These are phyloP conservation scores for Kwoniella sp. DNA, from an alignment of 768 basidiomycete genomes.

Conservation along the genomic window DNA sequence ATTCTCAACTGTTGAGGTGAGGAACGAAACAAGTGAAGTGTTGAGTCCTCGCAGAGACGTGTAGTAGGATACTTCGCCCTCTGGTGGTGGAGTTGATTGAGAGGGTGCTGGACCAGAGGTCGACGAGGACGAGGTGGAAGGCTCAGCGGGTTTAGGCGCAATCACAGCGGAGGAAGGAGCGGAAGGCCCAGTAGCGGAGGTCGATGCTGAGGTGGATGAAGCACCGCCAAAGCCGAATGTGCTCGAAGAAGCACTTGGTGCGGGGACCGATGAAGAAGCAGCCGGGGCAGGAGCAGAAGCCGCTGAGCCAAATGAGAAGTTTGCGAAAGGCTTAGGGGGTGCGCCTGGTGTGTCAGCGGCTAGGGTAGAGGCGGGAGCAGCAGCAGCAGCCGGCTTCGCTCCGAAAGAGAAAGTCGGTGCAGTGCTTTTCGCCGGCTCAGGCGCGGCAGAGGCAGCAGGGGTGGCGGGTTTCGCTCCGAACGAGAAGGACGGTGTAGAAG, in stretches of 20 bases:
- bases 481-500: conserved; percentile 18
- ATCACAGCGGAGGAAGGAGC: neutral
- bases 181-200: neutral
- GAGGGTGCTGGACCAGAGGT: conserved; percentile 22
- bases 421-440: neutral
- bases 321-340: conserved; percentile 38
- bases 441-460: neutral
- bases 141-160: neutral
- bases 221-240: conserved; percentile 6
- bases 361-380: conserved; percentile 18
- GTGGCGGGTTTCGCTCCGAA: conserved; percentile 25
- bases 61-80: conserved; percentile 46
- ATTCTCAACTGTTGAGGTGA: conserved; percentile 30
- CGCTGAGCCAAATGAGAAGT: conserved; percentile 38
- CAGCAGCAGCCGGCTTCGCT: conserved; percentile 12
- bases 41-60: conserved; percentile 52
- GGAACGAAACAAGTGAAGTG: conserved; percentile 43
- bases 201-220: neutral
- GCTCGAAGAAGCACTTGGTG: conserved; percentile 7
- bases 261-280: conserved; percentile 8
- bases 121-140: conserved; percentile 6
- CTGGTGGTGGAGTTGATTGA: conserved; percentile 25
- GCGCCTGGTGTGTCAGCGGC: conserved; percentile 4
- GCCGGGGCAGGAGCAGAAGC: conserved; percentile 17
- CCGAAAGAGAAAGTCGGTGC: conserved; percentile 32